A percentile compares a stretch with the other conserved stretches of the same genome.
phyloP scores from a whole-genome alignment of 2,329 filamentous ascomycete species.

The Periconia digitata region DNA sequence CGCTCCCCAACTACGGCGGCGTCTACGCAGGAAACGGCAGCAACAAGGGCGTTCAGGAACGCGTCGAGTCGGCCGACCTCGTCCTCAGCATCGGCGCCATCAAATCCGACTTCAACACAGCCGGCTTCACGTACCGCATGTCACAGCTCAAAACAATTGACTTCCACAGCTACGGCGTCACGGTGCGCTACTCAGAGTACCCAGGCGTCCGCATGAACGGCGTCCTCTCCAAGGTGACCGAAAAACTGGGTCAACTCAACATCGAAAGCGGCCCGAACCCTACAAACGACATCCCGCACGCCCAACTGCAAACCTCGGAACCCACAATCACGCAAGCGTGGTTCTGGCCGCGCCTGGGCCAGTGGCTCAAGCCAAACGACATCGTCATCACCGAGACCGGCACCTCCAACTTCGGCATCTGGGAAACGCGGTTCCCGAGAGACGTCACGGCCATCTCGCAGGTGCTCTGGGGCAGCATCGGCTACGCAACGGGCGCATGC shows the following conservation, averaged over 20 bases:
- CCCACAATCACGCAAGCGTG: slow-evolving; percentile 66
- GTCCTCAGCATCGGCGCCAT: slow-evolving; percentile 70
- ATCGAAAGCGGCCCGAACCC: slow-evolving; percentile 56
- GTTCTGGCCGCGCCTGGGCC: slow-evolving; percentile 76
- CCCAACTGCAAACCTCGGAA: slow-evolving; percentile 31
- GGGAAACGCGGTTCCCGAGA: slow-evolving; percentile 77
- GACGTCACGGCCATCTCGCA: slow-evolving; percentile 81
- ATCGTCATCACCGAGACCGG: slow-evolving; percentile 86
- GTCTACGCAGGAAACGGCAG: slow-evolving; percentile 83
- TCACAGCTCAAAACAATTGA: slow-evolving; percentile 78
- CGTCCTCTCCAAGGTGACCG: slow-evolving; percentile 71
- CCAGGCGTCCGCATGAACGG: slow-evolving; percentile 76
- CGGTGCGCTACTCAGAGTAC: slow-evolving; percentile 77
- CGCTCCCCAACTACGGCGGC: slow-evolving; percentile 73
- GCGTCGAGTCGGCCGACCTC: slow-evolving; percentile 69
- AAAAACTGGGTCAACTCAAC: slow-evolving; percentile 60
- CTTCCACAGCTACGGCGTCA: slow-evolving; percentile 73
- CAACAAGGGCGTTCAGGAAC: slow-evolving; percentile 62
- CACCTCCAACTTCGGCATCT: slow-evolving; percentile 85
- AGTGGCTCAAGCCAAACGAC: slow-evolving; percentile 72
- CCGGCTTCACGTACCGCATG: slow-evolving; percentile 78
- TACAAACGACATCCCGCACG: slow-evolving; percentile 52
- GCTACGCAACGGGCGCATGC: slow-evolving; percentile 63
- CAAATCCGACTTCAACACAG: slow-evolving; percentile 79
- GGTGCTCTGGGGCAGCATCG: slow-evolving; percentile 71